Evolutionary conservation across 805 yeast genomes (phyloP), one percentile per base, ranked within the genome.

Genomic region (Yamadazyma philogaea): DNA sequence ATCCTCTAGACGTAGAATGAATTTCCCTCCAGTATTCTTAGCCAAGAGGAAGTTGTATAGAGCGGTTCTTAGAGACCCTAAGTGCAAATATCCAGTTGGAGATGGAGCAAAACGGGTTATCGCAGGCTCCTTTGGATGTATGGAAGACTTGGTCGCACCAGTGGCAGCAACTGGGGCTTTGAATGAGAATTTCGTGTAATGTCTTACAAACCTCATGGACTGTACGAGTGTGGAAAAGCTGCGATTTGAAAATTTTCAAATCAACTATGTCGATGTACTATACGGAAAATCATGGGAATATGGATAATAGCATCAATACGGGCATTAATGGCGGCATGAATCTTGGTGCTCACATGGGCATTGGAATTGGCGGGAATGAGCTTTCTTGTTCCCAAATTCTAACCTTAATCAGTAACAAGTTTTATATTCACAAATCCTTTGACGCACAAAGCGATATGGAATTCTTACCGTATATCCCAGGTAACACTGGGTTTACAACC

Each of bases 71-170:
- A 93, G 59, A 0, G 97, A 90, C 0, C 99, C 99, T 45, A 93
- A 60, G 59, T 93, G 99, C n/a, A 93, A 70, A 47, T 78, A 78
- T 0, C 99, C 99, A 0, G 99, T 93, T 1, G 99, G 99, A 1
- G 97, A 89, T 0, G 99, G 99, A 0, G 99, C 99, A 63, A 93
- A 93, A 49, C 99, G 67, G 1, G 98, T 87, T n/a, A 42, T 27
- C 3, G 45, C 45, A 21, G 45, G 41, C 10, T 14, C 15, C 7
- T 12, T 6, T 6, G 45, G 45, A 19, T 42, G 45, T 14, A 42
- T 37, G 11, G 43, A 34, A 3, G 26, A 6, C 17, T 19, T 24
- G 7, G 14, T 30, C 11, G 3, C 19, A 4, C 15, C 16, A 4
- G 30, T 17, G 10, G 12, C 18, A 10, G 21, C 19, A 14, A 18